Percentiles rank a stretch among this genome's conserved stretches.
These are phyloP conservation scores for Scenedesmus sp. DNA, from an alignment of 163 green algal species.

Conservation along the genomic window DNA sequence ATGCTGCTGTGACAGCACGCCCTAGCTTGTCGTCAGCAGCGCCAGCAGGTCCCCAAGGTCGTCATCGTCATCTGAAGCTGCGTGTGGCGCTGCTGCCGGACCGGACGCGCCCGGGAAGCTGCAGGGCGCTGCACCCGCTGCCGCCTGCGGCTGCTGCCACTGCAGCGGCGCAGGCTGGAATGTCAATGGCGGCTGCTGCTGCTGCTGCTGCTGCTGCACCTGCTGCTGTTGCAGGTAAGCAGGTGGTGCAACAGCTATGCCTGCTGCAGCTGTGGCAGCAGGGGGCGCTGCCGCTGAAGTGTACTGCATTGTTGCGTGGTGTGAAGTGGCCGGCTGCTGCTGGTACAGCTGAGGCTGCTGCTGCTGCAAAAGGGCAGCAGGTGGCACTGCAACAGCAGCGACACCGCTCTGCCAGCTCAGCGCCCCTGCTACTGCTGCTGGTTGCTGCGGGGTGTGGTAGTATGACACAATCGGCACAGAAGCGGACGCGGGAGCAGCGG, in stretches of 20 bases:
- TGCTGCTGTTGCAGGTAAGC: not conserved
- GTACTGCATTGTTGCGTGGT: not conserved
- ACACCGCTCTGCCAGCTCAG: constrained; percentile 1
- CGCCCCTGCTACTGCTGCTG: not conserved
- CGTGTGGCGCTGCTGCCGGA: not conserved
- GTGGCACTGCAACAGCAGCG: not conserved
- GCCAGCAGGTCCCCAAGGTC: constrained; percentile 32
- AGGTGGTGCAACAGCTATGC: not conserved
- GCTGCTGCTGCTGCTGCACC: constrained; percentile 6
- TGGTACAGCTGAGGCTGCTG: constrained; percentile 13
- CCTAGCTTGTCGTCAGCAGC: constrained; percentile 4
- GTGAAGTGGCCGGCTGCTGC: not conserved
- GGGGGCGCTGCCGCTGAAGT: not conserved
- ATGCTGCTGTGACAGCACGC: not conserved
- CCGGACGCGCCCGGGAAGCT: not conserved
- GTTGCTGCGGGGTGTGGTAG: not conserved
- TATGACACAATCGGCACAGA: constrained; percentile 27
- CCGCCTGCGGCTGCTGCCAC: not conserved
- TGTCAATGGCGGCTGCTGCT: too few relatives aligned
- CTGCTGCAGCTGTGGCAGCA: too few relatives aligned
- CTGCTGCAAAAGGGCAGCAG: not conserved
- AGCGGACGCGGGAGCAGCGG: too few relatives aligned
- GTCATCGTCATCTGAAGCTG: not conserved
- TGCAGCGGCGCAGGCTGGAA: not conserved
- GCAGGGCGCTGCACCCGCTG: not conserved